Conservation (phyloP, 345 rosid genomes). For the Limnanthes douglasii region DNA sequence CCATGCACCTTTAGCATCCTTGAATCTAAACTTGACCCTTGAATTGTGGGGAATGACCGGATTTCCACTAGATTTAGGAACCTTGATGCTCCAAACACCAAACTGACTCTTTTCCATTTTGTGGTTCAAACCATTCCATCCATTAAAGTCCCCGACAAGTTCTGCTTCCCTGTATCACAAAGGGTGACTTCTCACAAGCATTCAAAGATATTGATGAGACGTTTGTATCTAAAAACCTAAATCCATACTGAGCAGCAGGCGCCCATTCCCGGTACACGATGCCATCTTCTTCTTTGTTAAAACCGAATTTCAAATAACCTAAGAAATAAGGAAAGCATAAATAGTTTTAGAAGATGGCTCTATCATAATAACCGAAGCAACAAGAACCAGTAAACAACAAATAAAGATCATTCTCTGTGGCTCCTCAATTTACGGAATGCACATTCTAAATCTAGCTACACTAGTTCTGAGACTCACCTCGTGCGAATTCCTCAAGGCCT, state of each 20-base stretch:
- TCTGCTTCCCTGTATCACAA: conserved; percentile 47
- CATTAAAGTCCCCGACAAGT: conserved; percentile 66
- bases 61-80: conserved; percentile 39
- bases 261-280: conserved; percentile 77
- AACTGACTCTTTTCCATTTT: conserved; percentile 53
- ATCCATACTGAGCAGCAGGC: conserved; percentile 64
- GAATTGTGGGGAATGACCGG: conserved; percentile 66
- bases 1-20: conserved; percentile 42
- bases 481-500: conserved; percentile 53
- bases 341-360: neutral
- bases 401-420: neutral
- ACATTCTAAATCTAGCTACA: neutral
- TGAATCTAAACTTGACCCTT: conserved; percentile 57
- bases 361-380: neutral
- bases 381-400: neutral
- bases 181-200: conserved; percentile 5
- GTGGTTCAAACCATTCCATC: conserved; percentile 69
- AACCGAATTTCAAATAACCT: conserved; percentile 65
- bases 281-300: conserved; percentile 41
- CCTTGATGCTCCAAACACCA: conserved; percentile 62
- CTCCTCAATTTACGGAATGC: neutral
- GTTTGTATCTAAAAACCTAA: conserved; percentile 3
- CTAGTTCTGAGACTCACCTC: conserved; percentile 23
- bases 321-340: conserved; percentile 8
- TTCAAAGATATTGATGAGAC: conserved; percentile 1